Evolutionary conservation across 2,329 filamentous ascomycete species (phyloP), one percentile per base, ranked within the genome.

Genomic region (Arthrocladium fulminans): DNA sequence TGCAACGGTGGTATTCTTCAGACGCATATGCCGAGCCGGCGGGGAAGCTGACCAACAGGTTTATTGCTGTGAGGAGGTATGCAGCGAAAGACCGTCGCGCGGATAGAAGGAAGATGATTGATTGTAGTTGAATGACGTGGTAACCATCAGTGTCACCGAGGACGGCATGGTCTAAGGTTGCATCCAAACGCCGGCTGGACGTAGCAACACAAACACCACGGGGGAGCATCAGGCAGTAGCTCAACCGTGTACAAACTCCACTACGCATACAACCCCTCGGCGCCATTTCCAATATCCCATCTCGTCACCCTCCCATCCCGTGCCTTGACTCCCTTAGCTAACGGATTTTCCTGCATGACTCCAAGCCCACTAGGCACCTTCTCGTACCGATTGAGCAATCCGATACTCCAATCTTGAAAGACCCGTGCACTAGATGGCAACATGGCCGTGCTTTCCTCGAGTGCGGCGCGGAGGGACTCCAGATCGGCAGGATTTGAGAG

Each of bases 351-450:
- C 34, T 55, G 52, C 56, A 58, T 54, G 20, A 39, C 47, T n/a
- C 51, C 51, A 7, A 51, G 46, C 8, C 54, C 56, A 19, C 49
- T 55, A 5, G 55, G 50, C 20, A 46, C 53, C 41, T 51, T 54
- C 39, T 60, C 59, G 51, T 73, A 76, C 9, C 75, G 63, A 58
- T 71, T 65, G 55, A 80, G 55, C 20, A 79, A 53, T 2, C 73
- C 73, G 10, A 79, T 74, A 9, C 70, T 64, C 76, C 76, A 80
- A 17, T 73, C 73, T 51, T 71, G 67, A 57, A 79, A 79, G 22
- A 47, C 65, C 51, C 72, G 67, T 19, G 74, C 73, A n/a, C 66
- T 68, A 2, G 51, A 53, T 1, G 77, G 77, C 9, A 80, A 59
- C 54, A 75, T 61, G 2, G 55, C 45, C 41, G 70, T 69, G 49